Evolutionary conservation across 495 filamentous ascomycete species (phyloP).

Genomic region (Xylaria flabelliformis): DNA sequence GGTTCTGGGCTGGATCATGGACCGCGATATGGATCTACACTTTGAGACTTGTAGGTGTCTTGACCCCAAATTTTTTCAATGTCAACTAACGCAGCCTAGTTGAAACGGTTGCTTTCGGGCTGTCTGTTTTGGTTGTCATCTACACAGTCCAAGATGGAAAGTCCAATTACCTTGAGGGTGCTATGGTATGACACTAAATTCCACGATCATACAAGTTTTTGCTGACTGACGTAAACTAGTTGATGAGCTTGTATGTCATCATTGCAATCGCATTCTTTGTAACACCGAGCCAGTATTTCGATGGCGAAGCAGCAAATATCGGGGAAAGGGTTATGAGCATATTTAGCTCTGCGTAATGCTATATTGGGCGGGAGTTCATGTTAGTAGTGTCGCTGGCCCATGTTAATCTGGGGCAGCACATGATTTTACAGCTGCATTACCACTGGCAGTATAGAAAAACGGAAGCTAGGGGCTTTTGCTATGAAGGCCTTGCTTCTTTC

Average conservation of each 20-base stretch:
- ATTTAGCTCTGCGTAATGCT: slow-evolving; percentile 29
- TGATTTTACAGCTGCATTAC: not conserved
- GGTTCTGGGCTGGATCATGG: slow-evolving; percentile 84
- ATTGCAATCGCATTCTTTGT: slow-evolving; percentile 90
- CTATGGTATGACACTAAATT: slow-evolving; percentile 71
- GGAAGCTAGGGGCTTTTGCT: not conserved
- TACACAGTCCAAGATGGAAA: slow-evolving; percentile 94
- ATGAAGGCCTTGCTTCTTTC: not conserved
- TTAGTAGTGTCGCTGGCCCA: not conserved
- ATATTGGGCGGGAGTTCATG: not conserved
- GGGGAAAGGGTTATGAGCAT: slow-evolving; percentile 8
- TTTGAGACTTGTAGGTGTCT: slow-evolving; percentile 69
- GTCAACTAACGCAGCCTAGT: slow-evolving; percentile 53
- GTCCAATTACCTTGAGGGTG: slow-evolving; percentile 93
- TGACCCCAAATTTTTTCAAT: not conserved
- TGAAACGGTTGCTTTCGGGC: slow-evolving; percentile 92
- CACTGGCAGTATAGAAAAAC: not conserved
- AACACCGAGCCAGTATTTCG: slow-evolving; percentile 70
- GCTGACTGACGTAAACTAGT: slow-evolving; percentile 38
- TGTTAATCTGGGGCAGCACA: not conserved
- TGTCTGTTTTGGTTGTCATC: slow-evolving; percentile 88
- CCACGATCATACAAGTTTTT: not conserved
- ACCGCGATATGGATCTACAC: slow-evolving; percentile 83
- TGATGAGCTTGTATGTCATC: slow-evolving; percentile 72
- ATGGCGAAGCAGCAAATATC: slow-evolving; percentile 27